phyloP scores from a whole-genome alignment of 1,139 yeast species.

The Diutina pseudorugosa region DNA sequence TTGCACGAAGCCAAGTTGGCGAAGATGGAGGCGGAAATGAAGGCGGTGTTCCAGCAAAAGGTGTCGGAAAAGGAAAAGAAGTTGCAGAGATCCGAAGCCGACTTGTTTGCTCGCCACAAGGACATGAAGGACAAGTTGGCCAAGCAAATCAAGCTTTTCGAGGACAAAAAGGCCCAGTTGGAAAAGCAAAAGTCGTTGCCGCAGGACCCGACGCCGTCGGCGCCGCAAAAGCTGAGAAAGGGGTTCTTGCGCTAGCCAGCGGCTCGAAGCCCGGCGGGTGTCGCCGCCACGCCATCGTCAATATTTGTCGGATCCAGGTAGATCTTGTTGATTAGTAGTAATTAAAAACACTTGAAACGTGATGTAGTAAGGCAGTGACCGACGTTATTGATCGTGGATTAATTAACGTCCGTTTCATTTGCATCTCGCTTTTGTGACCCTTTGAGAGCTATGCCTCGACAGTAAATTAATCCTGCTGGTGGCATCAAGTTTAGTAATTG shows the following conservation, averaged over 20 bases:
- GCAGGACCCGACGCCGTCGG: conserved; percentile 30
- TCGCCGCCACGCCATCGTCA: no score
- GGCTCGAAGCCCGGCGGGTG: no score
- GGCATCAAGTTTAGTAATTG: no score
- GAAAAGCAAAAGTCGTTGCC: conserved; percentile 56
- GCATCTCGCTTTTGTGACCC: no score
- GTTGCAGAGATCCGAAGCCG: conserved; percentile 94
- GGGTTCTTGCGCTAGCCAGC: conserved; percentile 39
- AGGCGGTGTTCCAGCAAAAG: conserved; percentile 91
- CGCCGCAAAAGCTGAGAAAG: conserved; percentile 39
- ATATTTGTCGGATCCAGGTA: no score
- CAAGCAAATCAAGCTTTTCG: conserved; percentile 79
- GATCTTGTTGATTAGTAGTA: no score
- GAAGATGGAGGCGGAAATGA: conserved; percentile 95
- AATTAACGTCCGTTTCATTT: no score
- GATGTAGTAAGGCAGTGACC: no score
- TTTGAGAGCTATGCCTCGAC: no score
- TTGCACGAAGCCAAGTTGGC: conserved; percentile 89
- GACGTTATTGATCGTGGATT: no score
- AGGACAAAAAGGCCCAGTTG: conserved; percentile 78
- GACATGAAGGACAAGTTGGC: conserved; percentile 93
- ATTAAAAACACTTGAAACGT: no score
- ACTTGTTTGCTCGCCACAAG: conserved; percentile 87
- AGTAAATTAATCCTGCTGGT: no score
- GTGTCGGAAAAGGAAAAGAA: conserved; percentile 96